Base-by-base conservation (phyloP, 2,329 filamentous ascomycete species). In the Exophiala sideris region DNA sequence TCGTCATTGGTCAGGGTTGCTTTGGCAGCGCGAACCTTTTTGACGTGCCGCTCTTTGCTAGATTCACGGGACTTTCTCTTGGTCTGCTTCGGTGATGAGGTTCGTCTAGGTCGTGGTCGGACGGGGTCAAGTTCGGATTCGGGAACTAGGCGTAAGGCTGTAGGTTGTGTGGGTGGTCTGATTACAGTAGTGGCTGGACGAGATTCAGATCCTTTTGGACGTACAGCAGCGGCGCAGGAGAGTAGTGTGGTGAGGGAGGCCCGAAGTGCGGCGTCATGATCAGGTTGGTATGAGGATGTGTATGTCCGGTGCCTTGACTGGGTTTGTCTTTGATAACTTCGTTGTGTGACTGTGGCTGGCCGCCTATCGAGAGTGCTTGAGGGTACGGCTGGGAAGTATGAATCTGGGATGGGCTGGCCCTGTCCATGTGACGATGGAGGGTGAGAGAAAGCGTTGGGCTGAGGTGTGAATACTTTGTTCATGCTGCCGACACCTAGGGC, bases 201-300 rank as follows among this genome's bases (percentile, higher is more conserved):
- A 11, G 35, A 66, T 44, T 71, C 73, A 54, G 65, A 46, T 76
- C 74, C 67, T 94, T 96, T 1, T 87, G 84, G 12, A 40, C 94
- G 83, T 1, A 92, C 94, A 0, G 92, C 94, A 2, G 91, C 91
- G 0, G 91, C 92, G 65, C 90, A 95, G n/a, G 92, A 96, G 10
- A 99, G 82, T 10, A 99, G 80, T 0, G 94, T 97, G 1, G 91
- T 96, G n/a, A 99, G 79, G 45, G 90, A 96, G 16, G 94, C 91
- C 33, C 94, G 86, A 9, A 99, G 79, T 1, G 91, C 94, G 29
- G 91, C 94, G 65, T 99, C 94, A 64, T 97, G 91, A 64, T 97
- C 91, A 45, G 89, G 86, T 63, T 90, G 89, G 64, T 89, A 84
- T 3, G 83, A 82, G 8, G 81, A 80, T 36, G 75, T 74, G 65